Evolutionary conservation across 441 rosid genomes (phyloP).

Genomic region (Adansonia grandidieri): DNA sequence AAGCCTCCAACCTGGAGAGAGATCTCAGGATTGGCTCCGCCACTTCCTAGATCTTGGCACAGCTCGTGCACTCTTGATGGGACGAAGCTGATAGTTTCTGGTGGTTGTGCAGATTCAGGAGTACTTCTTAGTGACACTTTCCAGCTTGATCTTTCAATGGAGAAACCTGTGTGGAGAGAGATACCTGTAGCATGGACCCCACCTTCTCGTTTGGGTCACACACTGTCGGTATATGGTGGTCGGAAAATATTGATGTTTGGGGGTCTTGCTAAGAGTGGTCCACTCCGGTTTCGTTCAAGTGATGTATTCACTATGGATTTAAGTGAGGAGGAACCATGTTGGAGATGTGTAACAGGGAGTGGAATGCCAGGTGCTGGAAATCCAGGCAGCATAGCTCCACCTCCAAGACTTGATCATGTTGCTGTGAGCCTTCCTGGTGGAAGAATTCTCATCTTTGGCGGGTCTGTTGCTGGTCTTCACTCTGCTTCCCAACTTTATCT

Average conservation of each 20-base stretch:
- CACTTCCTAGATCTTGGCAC: constrained; percentile 97
- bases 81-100: constrained; percentile 87
- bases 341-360: constrained; percentile 6
- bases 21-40: constrained; percentile 86
- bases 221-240: constrained; percentile 12
- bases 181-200: constrained; percentile 8
- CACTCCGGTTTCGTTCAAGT: constrained; percentile 13
- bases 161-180: constrained; percentile 87
- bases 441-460: constrained; percentile 9
- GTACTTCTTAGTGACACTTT: constrained; percentile 89
- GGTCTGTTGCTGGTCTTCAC: constrained; percentile 13
- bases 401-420: constrained; percentile 12
- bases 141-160: constrained; percentile 86
- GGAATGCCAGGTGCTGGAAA: constrained; percentile 20
- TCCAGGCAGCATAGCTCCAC: background rate
- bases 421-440: constrained; percentile 13
- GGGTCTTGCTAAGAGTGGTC: constrained; percentile 13
- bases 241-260: constrained; percentile 14
- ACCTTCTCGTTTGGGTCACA: constrained; percentile 11
- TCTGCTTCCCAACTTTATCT: constrained; percentile 17
- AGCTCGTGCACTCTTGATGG: constrained; percentile 98
- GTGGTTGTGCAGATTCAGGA: constrained; percentile 97
- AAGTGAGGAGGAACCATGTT: constrained; percentile 14
- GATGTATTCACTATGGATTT: constrained; percentile 10
- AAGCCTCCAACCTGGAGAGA: constrained; percentile 91